phyloP scores from a whole-genome alignment of 1,284 basidiomycete genomes.

The Lentinula novae-zelandiae region DNA sequence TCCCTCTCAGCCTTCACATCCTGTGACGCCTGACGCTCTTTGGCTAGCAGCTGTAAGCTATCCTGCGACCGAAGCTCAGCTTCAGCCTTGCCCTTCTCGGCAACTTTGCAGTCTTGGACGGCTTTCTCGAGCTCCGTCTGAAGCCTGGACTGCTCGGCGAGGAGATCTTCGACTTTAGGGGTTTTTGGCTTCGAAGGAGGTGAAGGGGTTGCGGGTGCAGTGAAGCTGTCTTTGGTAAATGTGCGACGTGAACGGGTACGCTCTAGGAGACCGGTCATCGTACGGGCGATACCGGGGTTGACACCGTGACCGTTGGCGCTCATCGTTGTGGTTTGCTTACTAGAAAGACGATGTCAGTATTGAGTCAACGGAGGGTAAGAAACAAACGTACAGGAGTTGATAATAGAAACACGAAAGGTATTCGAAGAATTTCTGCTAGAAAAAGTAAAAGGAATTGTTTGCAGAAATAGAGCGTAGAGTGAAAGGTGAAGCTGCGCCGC shows the following conservation, averaged over 20 bases:
- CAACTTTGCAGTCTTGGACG: not conserved
- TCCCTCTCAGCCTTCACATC: not conserved
- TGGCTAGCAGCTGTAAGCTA: not conserved
- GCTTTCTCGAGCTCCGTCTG: constrained; percentile 1
- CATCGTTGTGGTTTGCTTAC: not conserved
- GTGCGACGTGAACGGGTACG: constrained; percentile 8
- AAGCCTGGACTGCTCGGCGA: not conserved
- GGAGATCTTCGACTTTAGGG: not conserved
- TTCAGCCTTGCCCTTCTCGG: constrained; percentile 7
- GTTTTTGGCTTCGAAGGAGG: not conserved
- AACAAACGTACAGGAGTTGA: not conserved
- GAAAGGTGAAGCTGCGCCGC: not conserved
- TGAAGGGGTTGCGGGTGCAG: not conserved
- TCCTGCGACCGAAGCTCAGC: constrained; percentile 6
- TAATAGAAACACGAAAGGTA: not conserved
- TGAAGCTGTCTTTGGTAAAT: constrained; percentile 5
- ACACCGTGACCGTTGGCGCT: not conserved
- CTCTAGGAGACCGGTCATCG: constrained; percentile 7
- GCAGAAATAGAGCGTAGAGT: not conserved
- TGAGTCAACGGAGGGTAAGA: not conserved
- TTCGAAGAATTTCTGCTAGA: not conserved
- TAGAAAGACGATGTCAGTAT: not conserved
- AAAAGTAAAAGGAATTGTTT: not conserved
- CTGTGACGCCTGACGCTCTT: constrained; percentile 1
- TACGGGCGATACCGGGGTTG: constrained; percentile 5